Base-by-base conservation (phyloP, 2,329 filamentous ascomycete species). In the Elsinoe fawcettii region DNA sequence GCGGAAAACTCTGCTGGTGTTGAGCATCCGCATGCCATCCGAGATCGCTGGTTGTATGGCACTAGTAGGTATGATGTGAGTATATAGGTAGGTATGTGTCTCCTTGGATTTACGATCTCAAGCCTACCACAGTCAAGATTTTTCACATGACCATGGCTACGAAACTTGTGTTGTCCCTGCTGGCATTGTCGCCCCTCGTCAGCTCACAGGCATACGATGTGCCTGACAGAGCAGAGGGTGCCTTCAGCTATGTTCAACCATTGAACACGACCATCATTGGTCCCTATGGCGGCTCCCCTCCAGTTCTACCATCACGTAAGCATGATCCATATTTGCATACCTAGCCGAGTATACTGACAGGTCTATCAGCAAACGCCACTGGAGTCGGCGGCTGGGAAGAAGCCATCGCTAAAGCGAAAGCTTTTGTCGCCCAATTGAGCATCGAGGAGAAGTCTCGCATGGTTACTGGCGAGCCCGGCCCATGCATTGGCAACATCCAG, bases 401-500 rank as follows among this genome's bases (percentile, higher is more conserved):
- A 9, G 60, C 60, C 1, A 47, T 58, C 14, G 37, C 44, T 23
- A 37, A 36, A 9, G 58, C 58, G 5, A 32, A 41, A 5, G 49
- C 30, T 30, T 51, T 60, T 18, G 56, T 58, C 25, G 34, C 55
- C n/a, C 58, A 58, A 16, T n/a, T 60, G 37, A 60, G 46, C 12
- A 12, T 58, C 3, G 58, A 58, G 5, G 58, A 60, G 32, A 60
- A 60, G 47, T 30, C 55, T 4, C 25, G 36, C 16, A 34, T 60
- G 25, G 58, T 63, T 14, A 63, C 61, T n/a, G 61, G 61, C 16
- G 20, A 49, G 22, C 44, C 44, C 7, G 67, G 66, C 2, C 58
- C 61, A 37, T 93, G 88, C 63, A 84, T 86, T 20, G 88, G 88
- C 37, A 90, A 92, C 65, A 87, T 86, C 0, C 87, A 87, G 9